Base-by-base conservation (phyloP, 768 basidiomycete genomes). In the Tulasnella sp. region DNA sequence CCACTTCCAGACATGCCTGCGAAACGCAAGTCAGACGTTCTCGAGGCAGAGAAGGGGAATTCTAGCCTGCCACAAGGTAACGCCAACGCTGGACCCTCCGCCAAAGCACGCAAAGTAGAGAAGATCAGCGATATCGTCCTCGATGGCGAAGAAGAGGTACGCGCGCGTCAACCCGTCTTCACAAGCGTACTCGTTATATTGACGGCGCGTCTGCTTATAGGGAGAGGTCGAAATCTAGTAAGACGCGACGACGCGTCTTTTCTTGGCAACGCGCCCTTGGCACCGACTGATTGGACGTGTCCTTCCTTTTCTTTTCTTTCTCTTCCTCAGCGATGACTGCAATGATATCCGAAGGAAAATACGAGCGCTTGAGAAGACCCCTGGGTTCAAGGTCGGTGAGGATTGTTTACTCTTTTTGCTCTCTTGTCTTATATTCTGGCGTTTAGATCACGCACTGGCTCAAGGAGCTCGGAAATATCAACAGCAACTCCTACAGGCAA, bases 331-430 rank as follows among this genome's bases (percentile, higher is more conserved):
- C 55, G 76, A 77, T 58, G 73, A 76, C 62, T 77, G 74, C 61
- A 75, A 74, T 45, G 76, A 78, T 8, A 70, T 78, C 58, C 70
- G 76, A 29, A 72, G 75, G 30, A 78, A 77, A 69, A 78, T 78
- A 34, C 67, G 72, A 11, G 58, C 67, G 2, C 66, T 77, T 44
- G 71, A 70, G 65, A 76, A 76, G 65, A 69, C 71, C 1, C 75
- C 75, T 0, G 69, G 67, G 15, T 77, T 70, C 68, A 78, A 78
- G 71, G 76, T 75, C 53, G 24, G 59, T 53, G 11, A 21, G 4
- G 7, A 15, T 24, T 24, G 5, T 21, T 13, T 32, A n/a, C 2
- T 50, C n/a, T n/a, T n/a, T n/a, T n/a, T n/a, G n/a, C n/a, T n/a
- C n/a, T n/a, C n/a, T n/a, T n/a, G n/a, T n/a, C n/a, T n/a, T n/a